Percentiles rank a stretch among this genome's conserved stretches.
Conservation (phyloP, 495 filamentous ascomycete genomes). For the Podospora tetraspora region DNA sequence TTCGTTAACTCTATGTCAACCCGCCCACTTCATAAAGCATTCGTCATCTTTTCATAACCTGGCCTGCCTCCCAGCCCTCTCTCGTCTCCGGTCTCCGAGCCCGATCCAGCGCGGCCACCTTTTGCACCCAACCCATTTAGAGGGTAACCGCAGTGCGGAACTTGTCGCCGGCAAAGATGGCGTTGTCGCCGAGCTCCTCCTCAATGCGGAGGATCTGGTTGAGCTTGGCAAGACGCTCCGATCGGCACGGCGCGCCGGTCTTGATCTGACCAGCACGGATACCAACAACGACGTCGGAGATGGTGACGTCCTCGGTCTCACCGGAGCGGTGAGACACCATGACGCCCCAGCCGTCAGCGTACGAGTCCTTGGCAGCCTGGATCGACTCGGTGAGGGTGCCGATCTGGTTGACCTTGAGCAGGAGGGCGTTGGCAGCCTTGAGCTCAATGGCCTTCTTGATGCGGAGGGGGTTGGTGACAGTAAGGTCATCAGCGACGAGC, state of each 20-base stretch:
- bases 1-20: conserved; percentile 19
- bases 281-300: conserved; percentile 95
- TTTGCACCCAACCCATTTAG: conserved; percentile 43
- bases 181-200: conserved; percentile 92
- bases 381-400: conserved; percentile 98
- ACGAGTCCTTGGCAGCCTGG: conserved; percentile 99
- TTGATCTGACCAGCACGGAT: conserved; percentile 97
- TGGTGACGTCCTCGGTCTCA: conserved; percentile 99
- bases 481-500: conserved; percentile 89
- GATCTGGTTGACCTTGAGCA: conserved; percentile 99
- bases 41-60: conserved; percentile 19
- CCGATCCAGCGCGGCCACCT: conserved; percentile 13
- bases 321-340: conserved; percentile 99
- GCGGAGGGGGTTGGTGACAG: conserved; percentile 95
- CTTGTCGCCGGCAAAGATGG: conserved; percentile 82
- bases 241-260: conserved; percentile 93
- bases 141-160: conserved; percentile 88
- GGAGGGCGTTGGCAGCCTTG: conserved; percentile 95
- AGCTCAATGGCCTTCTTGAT: conserved; percentile 99
- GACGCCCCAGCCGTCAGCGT: conserved; percentile 94
- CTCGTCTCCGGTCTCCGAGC: conserved; percentile 11
- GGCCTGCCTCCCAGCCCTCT: conserved; percentile 4
- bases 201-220: conserved; percentile 99
- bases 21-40: conserved; percentile 29
- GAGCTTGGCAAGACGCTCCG: conserved; percentile 97